phyloP scores from a whole-genome alignment of 495 filamentous ascomycete genomes.

The Lasiosphaeria miniovina region DNA sequence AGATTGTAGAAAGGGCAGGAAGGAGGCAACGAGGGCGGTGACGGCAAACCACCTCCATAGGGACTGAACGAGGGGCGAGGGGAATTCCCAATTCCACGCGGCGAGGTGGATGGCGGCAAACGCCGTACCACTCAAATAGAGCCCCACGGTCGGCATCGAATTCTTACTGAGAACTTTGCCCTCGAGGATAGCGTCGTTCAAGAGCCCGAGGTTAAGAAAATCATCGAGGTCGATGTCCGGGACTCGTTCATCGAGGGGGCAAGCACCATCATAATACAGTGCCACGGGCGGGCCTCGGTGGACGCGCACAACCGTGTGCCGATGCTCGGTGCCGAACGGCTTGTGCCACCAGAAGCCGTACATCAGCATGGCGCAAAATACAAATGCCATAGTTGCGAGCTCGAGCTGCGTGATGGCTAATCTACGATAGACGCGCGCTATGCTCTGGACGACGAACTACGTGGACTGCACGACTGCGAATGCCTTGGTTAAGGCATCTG shows the following conservation, averaged over 20 bases:
- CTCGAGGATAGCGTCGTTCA: neutral
- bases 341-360: constrained; percentile 40
- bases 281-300: neutral
- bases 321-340: constrained; percentile 28
- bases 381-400: constrained; percentile 32
- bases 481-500: constrained; percentile 27
- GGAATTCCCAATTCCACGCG: constrained; percentile 27
- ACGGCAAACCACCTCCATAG: constrained; percentile 19
- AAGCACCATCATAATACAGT: neutral
- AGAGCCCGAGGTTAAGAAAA: neutral
- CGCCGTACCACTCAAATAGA: constrained; percentile 14
- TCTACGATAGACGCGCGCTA: constrained; percentile 20
- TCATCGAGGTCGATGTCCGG: neutral
- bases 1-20: neutral
- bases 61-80: constrained; percentile 1
- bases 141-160: neutral
- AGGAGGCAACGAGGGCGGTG: neutral
- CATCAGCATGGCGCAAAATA: constrained; percentile 33
- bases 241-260: neutral
- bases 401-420: constrained; percentile 36
- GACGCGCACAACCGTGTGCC: constrained; percentile 1
- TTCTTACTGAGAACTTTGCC: neutral
- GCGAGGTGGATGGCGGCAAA: constrained; percentile 26
- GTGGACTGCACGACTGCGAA: constrained; percentile 35
- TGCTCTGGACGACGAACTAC: constrained; percentile 37